These are phyloP conservation scores for Pistacia atlantica DNA, from an alignment of 345 rosid species.

Conservation along the genomic window DNA sequence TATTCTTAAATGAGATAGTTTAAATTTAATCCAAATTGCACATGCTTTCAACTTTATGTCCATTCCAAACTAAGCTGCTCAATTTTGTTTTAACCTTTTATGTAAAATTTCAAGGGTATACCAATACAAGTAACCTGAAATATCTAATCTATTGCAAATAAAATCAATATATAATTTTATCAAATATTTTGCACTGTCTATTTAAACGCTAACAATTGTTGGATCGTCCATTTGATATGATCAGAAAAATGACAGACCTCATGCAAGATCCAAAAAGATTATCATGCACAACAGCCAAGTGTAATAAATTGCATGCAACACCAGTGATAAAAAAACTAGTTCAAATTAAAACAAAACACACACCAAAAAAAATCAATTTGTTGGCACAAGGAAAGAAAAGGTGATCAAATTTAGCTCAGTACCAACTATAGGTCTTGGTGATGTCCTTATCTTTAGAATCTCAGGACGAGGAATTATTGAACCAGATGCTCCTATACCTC, in stretches of 20 bases:
- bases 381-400: neutral
- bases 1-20: neutral
- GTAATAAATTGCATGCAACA: neutral
- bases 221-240: neutral
- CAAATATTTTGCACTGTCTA: neutral
- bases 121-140: neutral
- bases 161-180: neutral
- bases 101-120: neutral
- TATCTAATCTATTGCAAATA: neutral
- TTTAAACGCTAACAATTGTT: neutral
- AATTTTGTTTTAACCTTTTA: neutral
- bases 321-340: neutral
- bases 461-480: conserved; percentile 95
- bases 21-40: neutral
- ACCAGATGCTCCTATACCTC: conserved; percentile 86
- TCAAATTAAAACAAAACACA: neutral
- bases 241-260: neutral
- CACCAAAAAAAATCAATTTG: neutral
- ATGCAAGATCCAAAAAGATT: neutral
- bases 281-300: neutral
- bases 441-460: conserved; percentile 79
- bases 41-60: neutral
- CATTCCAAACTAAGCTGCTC: neutral
- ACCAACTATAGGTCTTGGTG: conserved; percentile 91
- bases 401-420: conserved; percentile 21